phyloP scores from a whole-genome alignment of 1,284 basidiomycete genomes.

The Coniophora puteana region DNA sequence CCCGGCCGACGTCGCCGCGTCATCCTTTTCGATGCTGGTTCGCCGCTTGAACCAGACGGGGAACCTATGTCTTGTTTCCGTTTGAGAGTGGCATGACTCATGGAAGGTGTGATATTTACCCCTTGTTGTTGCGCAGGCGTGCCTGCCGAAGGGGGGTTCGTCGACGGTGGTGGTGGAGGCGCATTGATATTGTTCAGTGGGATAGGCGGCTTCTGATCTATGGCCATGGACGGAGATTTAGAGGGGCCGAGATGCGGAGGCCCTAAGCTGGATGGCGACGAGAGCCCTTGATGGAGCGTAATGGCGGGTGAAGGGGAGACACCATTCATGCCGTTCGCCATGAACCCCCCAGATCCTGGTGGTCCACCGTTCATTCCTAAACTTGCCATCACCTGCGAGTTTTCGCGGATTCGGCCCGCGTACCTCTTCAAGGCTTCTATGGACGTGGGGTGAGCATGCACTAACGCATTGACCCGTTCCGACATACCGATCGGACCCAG shows the following conservation, averaged over 20 bases:
- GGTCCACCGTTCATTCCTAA: background rate
- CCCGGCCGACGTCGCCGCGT: constrained; percentile 49
- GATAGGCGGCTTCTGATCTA: constrained; percentile 52
- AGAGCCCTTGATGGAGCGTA: constrained; percentile 46
- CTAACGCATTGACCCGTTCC: constrained; percentile 19
- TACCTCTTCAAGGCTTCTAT: constrained; percentile 28
- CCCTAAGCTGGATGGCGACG: constrained; percentile 34
- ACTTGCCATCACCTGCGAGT: constrained; percentile 5
- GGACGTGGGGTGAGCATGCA: constrained; percentile 29
- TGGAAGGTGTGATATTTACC: constrained; percentile 44
- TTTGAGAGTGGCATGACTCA: constrained; percentile 56
- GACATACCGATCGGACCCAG: constrained; percentile 60
- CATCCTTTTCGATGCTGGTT: constrained; percentile 45
- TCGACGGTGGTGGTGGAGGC: constrained; percentile 31
- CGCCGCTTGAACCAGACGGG: constrained; percentile 44
- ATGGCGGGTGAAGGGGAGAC: constrained; percentile 24
- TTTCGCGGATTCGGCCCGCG: constrained; percentile 13
- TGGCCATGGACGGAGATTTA: constrained; percentile 46
- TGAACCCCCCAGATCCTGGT: constrained; percentile 16
- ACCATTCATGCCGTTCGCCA: constrained; percentile 15
- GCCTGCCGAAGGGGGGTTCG: constrained; percentile 32
- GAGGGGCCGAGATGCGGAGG: constrained; percentile 28
- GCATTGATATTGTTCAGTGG: constrained; percentile 42
- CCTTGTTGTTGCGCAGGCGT: constrained; percentile 39
- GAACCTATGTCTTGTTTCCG: constrained; percentile 57